A percentile compares a stretch with the other conserved stretches of the same genome.
Evolutionary conservation across 345 rosid genomes (phyloP).

Genomic region (Fremontodendron californicum): DNA sequence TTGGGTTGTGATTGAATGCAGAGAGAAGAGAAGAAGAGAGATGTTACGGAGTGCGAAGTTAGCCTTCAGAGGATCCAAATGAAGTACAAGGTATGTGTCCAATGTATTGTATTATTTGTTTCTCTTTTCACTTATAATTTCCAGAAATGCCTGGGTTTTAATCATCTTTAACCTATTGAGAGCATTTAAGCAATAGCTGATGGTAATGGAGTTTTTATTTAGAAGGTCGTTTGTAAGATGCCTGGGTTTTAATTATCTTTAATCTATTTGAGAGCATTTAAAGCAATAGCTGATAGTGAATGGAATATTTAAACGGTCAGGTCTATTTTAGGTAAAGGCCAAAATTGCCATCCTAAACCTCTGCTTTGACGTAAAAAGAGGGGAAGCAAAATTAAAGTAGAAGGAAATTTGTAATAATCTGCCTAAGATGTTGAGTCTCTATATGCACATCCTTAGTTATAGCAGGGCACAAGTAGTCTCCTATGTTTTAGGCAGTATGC

Average conservation of each 20-base stretch:
- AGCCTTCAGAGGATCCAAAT: conserved; percentile 87
- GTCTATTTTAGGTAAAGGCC: background rate
- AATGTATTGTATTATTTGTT: conserved; percentile 4
- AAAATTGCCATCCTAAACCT: background rate
- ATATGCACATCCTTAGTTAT: background rate
- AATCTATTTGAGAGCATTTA: conserved; percentile 1
- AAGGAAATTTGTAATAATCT: background rate
- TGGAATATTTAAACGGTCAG: background rate
- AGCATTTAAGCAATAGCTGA: background rate
- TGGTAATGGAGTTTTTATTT: background rate
- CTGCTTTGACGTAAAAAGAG: background rate
- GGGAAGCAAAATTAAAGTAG: background rate
- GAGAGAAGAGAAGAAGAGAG: conserved; percentile 98
- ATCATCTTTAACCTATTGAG: background rate
- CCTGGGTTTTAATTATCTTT: background rate
- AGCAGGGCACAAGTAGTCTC: background rate
- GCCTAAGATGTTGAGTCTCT: background rate
- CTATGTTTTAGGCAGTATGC: background rate
- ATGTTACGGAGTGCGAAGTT: conserved; percentile 80
- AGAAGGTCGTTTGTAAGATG: background rate
- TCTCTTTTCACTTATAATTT: background rate
- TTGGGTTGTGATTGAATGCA: conserved; percentile 26
- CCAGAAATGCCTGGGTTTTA: background rate
- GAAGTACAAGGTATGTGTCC: conserved; percentile 63
- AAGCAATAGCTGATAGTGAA: background rate